phyloP scores from a whole-genome alignment of 1,139 yeast genomes.

The Kluyveromyces marxianus region DNA sequence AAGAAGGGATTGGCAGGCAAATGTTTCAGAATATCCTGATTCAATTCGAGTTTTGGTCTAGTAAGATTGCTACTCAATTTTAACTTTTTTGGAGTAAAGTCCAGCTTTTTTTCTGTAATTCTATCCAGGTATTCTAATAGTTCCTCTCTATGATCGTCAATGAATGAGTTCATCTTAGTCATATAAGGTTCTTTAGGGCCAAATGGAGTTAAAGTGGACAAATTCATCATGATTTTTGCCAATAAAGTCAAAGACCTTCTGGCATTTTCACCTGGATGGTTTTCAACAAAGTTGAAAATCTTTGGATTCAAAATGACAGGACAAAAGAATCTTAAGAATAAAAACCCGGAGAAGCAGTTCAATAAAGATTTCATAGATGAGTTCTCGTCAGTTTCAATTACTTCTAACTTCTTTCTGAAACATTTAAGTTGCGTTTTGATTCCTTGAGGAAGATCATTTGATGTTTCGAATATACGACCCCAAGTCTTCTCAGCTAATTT shows the following conservation, averaged over 20 bases:
- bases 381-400: constrained; percentile 51
- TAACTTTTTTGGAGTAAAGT: constrained; percentile 52
- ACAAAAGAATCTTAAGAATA: constrained; percentile 80
- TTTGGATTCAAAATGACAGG: constrained; percentile 91
- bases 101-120: constrained; percentile 63
- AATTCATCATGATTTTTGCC: constrained; percentile 73
- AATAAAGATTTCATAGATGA: constrained; percentile 40
- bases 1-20: constrained; percentile 62
- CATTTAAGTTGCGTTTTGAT: constrained; percentile 55
- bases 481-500: constrained; percentile 60
- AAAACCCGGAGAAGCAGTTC: constrained; percentile 73
- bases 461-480: constrained; percentile 59
- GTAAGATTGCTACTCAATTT: constrained; percentile 37
- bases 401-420: constrained; percentile 53
- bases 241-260: constrained; percentile 75
- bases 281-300: constrained; percentile 61
- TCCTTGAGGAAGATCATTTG: constrained; percentile 68
- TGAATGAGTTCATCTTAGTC: constrained; percentile 58
- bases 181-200: constrained; percentile 81
- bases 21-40: constrained; percentile 44
- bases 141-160: constrained; percentile 50
- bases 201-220: constrained; percentile 70
- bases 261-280: constrained; percentile 61
- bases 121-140: constrained; percentile 61
- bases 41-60: constrained; percentile 33